A percentile compares a stretch with the other conserved stretches of the same genome.
These are phyloP conservation scores for Coemansia sp. DNA, from an alignment of 192 early-diverging fungal genomes.

Conservation along the genomic window DNA sequence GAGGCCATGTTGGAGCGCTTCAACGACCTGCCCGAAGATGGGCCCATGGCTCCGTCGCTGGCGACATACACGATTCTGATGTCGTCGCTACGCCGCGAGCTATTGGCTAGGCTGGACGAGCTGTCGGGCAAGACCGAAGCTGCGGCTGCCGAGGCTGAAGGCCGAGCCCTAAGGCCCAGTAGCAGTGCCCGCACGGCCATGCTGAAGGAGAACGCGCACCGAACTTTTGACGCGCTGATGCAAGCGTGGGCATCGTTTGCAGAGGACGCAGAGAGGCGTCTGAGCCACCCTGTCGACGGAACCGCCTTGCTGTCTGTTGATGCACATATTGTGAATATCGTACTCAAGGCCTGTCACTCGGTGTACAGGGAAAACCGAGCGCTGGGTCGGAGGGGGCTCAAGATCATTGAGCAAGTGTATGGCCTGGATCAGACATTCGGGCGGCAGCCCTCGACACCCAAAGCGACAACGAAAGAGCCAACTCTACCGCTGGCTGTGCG, in stretches of 20 bases:
- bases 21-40: constrained; percentile 23
- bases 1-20: constrained; percentile 17
- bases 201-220: constrained; percentile 20
- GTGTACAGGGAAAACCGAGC: constrained; percentile 30
- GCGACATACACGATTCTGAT: constrained; percentile 44
- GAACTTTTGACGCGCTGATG: constrained; percentile 22
- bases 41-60: constrained; percentile 31
- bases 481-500: constrained; percentile 17
- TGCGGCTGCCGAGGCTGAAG: background rate
- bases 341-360: constrained; percentile 41
- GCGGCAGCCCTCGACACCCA: background rate
- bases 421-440: constrained; percentile 18
- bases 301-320: constrained; percentile 27
- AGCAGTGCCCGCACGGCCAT: constrained; percentile 9
- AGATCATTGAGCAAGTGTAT: constrained; percentile 32
- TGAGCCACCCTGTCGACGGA: constrained; percentile 1
- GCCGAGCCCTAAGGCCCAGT: background rate
- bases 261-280: constrained; percentile 27
- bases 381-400: constrained; percentile 38
- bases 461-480: background rate
- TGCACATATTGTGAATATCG: constrained; percentile 22
- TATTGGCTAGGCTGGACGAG: constrained; percentile 14
- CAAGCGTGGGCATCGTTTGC: constrained; percentile 22
- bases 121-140: constrained; percentile 1
- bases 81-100: constrained; percentile 35